phyloP scores from a whole-genome alignment of 352 stramenopile species.

The Elongisporangium senticosum region DNA sequence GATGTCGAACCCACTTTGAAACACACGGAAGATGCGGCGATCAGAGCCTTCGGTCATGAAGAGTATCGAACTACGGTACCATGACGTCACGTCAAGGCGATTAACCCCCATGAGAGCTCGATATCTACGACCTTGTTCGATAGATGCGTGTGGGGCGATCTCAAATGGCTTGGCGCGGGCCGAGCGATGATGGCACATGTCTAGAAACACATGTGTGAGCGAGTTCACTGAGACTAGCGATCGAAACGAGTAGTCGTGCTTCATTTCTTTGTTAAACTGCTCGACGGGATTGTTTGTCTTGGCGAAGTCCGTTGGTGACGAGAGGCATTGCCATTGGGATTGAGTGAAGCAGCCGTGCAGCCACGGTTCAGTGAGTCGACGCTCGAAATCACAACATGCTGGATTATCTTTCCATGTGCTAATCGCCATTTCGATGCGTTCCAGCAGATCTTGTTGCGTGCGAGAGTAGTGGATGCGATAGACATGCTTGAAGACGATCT shows the following conservation, averaged over 20 bases:
- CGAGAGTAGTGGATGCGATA: constrained; percentile 14
- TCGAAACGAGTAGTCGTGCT: constrained; percentile 14
- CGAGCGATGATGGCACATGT: constrained; percentile 2
- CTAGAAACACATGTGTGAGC: not conserved
- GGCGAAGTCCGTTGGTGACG: constrained; percentile 7
- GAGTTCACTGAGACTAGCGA: constrained; percentile 3
- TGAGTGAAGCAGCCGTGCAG: constrained; percentile 4
- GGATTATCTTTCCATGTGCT: not conserved
- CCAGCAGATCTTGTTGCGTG: not conserved
- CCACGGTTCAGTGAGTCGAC: constrained; percentile 1
- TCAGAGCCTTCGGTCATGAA: not conserved
- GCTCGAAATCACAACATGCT: not conserved
- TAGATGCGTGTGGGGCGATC: no score
- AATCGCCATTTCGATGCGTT: not conserved
- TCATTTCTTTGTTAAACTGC: constrained; percentile 18
- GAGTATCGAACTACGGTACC: not conserved
- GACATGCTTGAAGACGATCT: constrained; percentile 7
- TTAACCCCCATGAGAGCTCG: no score
- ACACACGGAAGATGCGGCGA: not conserved
- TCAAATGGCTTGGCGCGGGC: not conserved
- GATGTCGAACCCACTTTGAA: no score
- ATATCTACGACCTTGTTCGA: no score
- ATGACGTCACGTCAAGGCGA: no score
- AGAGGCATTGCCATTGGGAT: constrained; percentile 11
- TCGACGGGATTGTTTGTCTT: constrained; percentile 22